These are phyloP conservation scores for Phytophthora pistaciae DNA, from an alignment of 352 stramenopile species.

Conservation along the genomic window DNA sequence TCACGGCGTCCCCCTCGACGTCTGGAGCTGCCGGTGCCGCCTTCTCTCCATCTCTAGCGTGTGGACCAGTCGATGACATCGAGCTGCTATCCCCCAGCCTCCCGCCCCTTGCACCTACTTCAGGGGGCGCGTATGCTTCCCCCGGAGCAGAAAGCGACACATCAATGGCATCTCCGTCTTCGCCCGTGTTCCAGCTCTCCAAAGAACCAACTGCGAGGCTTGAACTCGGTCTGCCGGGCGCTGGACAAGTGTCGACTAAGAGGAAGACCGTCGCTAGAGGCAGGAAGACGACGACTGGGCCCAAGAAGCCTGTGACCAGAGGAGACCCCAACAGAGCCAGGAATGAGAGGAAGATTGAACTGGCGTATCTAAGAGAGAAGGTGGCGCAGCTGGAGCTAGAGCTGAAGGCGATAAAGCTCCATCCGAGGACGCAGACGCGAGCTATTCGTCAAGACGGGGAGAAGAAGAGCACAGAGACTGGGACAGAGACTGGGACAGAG, in stretches of 20 bases:
- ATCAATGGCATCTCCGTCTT: slow-evolving; percentile 14
- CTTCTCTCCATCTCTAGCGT: slow-evolving; percentile 14
- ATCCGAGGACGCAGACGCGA: slow-evolving; percentile 37
- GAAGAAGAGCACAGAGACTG: slow-evolving; percentile 7
- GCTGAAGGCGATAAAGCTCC: slow-evolving; percentile 48
- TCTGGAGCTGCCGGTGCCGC: not conserved
- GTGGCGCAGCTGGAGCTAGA: slow-evolving; percentile 70
- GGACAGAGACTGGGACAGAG: not conserved
- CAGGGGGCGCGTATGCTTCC: slow-evolving; percentile 4
- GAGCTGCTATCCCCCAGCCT: slow-evolving; percentile 36
- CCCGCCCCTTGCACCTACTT: slow-evolving; percentile 11
- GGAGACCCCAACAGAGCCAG: slow-evolving; percentile 43
- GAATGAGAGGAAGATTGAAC: slow-evolving; percentile 70
- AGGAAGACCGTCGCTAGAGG: slow-evolving; percentile 13
- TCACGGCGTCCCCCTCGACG: slow-evolving; percentile 19
- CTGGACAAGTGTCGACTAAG: slow-evolving; percentile 9
- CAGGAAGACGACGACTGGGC: slow-evolving; percentile 48
- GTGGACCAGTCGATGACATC: slow-evolving; percentile 22
- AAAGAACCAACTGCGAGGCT: slow-evolving; percentile 17
- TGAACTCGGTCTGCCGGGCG: slow-evolving; percentile 19
- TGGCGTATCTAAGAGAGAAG: slow-evolving; percentile 76
- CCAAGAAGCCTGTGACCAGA: slow-evolving; percentile 51
- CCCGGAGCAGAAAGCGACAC: slow-evolving; percentile 7
- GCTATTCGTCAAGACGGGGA: slow-evolving; percentile 33
- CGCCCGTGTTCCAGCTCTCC: slow-evolving; percentile 19